Percentiles rank a stretch among this genome's conserved stretches.
These are phyloP conservation scores for Boletus insuetus DNA, from an alignment of 768 basidiomycete species.

Conservation along the genomic window DNA sequence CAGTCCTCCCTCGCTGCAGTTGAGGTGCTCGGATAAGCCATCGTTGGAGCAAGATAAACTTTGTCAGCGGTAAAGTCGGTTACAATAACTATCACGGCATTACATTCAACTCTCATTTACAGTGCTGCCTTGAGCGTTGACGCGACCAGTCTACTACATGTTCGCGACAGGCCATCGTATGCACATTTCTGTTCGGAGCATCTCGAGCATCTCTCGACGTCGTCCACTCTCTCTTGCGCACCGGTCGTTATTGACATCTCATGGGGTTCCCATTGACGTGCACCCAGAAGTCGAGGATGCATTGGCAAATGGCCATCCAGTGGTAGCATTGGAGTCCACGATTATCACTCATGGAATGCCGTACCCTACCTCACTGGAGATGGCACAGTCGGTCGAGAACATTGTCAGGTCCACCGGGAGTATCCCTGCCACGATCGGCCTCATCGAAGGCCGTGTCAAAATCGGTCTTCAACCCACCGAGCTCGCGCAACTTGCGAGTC, in stretches of 20 bases:
- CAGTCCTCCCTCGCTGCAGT: conserved; percentile 24
- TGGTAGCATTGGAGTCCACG: conserved; percentile 91
- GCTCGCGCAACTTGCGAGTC: conserved; percentile 65
- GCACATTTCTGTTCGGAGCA: not conserved
- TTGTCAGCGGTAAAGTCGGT: not conserved
- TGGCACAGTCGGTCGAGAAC: conserved; percentile 66
- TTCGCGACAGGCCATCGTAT: conserved; percentile 9
- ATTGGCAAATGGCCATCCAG: conserved; percentile 55
- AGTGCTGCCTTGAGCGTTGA: no score
- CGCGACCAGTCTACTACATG: conserved; percentile 4
- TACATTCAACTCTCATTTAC: no score
- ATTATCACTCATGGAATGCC: conserved; percentile 94
- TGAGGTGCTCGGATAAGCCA: conserved; percentile 28
- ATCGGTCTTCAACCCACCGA: conserved; percentile 71
- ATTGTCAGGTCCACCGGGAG: conserved; percentile 73
- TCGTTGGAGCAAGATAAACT: not conserved
- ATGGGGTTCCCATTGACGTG: conserved; percentile 53
- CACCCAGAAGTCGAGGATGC: conserved; percentile 86
- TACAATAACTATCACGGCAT: no score
- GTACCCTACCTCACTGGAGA: conserved; percentile 69
- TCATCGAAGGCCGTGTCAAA: conserved; percentile 81
- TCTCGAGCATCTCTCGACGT: conserved; percentile 4
- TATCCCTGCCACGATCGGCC: conserved; percentile 88
- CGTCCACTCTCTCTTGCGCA: conserved; percentile 2
- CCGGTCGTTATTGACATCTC: not conserved